Evolutionary conservation across 148 eudicot genomes (phyloP).

Genomic region (Tetragonia tetragonoides): DNA sequence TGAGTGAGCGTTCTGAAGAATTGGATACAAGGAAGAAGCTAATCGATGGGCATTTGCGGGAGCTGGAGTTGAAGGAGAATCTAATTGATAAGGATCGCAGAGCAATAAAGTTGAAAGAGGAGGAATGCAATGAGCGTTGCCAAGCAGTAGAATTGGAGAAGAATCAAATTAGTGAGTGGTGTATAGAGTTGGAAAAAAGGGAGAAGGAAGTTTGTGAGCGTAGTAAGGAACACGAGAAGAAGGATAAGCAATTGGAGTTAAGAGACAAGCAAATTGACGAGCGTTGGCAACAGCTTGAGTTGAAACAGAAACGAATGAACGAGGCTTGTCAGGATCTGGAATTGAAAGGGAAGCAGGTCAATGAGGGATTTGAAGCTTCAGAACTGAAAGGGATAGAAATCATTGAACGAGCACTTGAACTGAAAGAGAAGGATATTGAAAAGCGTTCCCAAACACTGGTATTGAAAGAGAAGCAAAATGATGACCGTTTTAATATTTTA

Average conservation of each 20-base stretch:
- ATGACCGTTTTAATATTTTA: neutral
- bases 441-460: conserved; percentile 4
- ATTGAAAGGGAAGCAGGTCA: neutral
- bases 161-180: neutral
- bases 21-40: neutral
- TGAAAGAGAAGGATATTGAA: neutral
- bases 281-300: neutral
- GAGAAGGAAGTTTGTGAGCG: conserved; percentile 6
- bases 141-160: neutral
- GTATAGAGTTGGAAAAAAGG: neutral
- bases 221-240: neutral
- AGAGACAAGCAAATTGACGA: conserved; percentile 12
- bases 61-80: neutral
- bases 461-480: conserved; percentile 10
- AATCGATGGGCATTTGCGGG: neutral
- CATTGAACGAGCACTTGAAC: neutral
- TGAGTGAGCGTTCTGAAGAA: neutral
- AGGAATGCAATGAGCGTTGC: neutral
- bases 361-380: neutral
- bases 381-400: conserved; percentile 14
- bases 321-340: neutral
- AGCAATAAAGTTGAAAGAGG: conserved; percentile 1
- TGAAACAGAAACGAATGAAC: neutral
- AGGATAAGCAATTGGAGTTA: conserved; percentile 6
- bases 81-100: neutral